Conservation (phyloP, 768 basidiomycete species). For the Hysterangium stoloniferum region DNA sequence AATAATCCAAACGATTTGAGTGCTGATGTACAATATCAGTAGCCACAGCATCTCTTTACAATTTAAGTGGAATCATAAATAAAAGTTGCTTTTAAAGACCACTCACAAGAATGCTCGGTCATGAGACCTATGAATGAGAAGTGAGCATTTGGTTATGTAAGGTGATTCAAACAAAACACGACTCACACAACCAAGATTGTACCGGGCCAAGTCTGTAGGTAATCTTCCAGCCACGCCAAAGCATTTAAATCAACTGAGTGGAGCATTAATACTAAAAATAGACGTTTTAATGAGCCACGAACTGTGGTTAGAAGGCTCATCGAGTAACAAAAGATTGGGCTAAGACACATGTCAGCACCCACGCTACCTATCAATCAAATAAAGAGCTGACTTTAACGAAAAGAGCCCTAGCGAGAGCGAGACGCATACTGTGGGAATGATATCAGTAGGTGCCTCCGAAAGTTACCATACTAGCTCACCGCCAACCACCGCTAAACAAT, state of each 20-base stretch:
- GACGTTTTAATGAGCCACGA: conserved; percentile 21
- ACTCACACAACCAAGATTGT: conserved; percentile 86
- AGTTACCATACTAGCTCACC: conserved; percentile 33
- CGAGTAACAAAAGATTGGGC: conserved; percentile 72
- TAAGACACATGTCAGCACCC: conserved; percentile 20
- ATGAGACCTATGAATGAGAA: conserved; percentile 59
- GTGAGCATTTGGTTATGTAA: not conserved
- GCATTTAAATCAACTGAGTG: conserved; percentile 81
- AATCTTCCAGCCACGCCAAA: conserved; percentile 95
- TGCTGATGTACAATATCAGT: conserved; percentile 99
- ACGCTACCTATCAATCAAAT: not conserved
- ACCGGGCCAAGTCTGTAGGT: conserved; percentile 90
- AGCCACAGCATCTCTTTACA: conserved; percentile 77
- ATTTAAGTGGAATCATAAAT: not conserved
- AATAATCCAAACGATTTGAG: conserved; percentile 88
- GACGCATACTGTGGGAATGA: conserved; percentile 64
- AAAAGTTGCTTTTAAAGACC: not conserved
- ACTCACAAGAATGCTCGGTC: conserved; percentile 90
- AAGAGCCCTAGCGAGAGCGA: conserved; percentile 89
- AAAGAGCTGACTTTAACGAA: conserved; percentile 72
- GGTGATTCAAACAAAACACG: too few relatives aligned
- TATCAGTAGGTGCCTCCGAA: not conserved
- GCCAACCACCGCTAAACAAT: conserved; percentile 95
- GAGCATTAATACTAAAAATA: conserved; percentile 1
- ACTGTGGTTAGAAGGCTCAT: conserved; percentile 98